Conservation (phyloP, 768 basidiomycete species). For the Russula griseocarnosa region DNA sequence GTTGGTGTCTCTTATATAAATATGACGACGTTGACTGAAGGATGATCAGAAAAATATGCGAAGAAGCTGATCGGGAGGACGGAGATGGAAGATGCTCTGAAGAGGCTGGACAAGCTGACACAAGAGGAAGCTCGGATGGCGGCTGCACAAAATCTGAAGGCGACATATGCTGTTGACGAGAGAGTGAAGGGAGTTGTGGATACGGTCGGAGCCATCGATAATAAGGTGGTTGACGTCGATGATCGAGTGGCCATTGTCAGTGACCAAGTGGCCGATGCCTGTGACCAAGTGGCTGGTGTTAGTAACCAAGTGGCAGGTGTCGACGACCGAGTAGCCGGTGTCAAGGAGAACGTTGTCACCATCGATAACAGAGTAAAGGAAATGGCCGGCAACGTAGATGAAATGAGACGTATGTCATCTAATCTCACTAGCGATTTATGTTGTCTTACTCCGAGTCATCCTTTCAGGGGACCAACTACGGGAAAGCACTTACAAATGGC, state of each 20-base stretch:
- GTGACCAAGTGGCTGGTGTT: neutral
- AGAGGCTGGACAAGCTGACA: neutral
- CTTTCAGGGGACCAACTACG: neutral
- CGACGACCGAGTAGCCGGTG: no score
- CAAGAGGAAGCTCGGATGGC: neutral
- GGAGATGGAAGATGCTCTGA: neutral
- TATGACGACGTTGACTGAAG: neutral
- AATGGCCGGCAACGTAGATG: neutral
- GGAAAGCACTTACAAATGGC: neutral
- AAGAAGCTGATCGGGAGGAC: neutral
- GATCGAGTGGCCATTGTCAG: neutral
- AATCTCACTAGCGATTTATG: neutral
- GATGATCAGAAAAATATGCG: neutral
- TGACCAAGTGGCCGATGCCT: neutral
- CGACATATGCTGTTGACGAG: neutral
- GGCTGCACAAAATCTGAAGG: neutral
- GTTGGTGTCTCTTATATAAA: neutral
- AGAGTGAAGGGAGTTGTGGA: neutral
- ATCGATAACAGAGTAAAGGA: neutral
- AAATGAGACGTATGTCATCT: neutral
- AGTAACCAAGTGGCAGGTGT: neutral
- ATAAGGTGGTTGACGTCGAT: neutral
- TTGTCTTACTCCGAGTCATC: neutral
- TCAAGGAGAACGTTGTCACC: no score
- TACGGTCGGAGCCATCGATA: neutral